Evolutionary conservation across 805 yeast species (phyloP).

Genomic region (Saturnispora hagleri): DNA sequence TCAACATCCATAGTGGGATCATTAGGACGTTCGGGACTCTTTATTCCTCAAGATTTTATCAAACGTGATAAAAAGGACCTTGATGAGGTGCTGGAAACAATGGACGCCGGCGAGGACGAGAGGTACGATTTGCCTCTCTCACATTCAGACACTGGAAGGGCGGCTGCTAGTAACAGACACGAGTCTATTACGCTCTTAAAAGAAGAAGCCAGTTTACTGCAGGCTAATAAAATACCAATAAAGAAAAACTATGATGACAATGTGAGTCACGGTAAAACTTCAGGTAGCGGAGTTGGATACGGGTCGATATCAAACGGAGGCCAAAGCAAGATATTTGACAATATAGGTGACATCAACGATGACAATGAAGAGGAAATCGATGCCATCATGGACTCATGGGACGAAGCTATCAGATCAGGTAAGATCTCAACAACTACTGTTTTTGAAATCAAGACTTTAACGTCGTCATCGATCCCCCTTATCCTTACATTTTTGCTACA

Average conservation of each 20-base stretch:
- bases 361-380: slow-evolving; percentile 10
- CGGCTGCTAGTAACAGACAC: neutral
- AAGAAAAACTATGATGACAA: slow-evolving; percentile 8
- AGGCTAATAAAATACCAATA: slow-evolving; percentile 23
- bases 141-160: neutral
- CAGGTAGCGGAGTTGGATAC: neutral
- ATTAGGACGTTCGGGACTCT: slow-evolving; percentile 42
- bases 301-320: neutral
- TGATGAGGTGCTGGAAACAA: slow-evolving; percentile 14
- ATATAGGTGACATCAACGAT: neutral
- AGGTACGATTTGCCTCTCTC: neutral
- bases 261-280: neutral
- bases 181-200: slow-evolving; percentile 8
- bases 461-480: slow-evolving; percentile 44
- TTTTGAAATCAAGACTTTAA: slow-evolving; percentile 33
- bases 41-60: slow-evolving; percentile 42
- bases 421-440: slow-evolving; percentile 36
- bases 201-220: slow-evolving; percentile 25
- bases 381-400: slow-evolving; percentile 26
- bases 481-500: slow-evolving; percentile 60
- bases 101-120: slow-evolving; percentile 18
- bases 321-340: neutral
- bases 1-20: slow-evolving; percentile 42
- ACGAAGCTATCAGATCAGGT: slow-evolving; percentile 26
- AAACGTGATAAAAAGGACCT: slow-evolving; percentile 18